phyloP scores from a whole-genome alignment of 2,329 filamentous ascomycete species.

The Neocucurbitaria cava region DNA sequence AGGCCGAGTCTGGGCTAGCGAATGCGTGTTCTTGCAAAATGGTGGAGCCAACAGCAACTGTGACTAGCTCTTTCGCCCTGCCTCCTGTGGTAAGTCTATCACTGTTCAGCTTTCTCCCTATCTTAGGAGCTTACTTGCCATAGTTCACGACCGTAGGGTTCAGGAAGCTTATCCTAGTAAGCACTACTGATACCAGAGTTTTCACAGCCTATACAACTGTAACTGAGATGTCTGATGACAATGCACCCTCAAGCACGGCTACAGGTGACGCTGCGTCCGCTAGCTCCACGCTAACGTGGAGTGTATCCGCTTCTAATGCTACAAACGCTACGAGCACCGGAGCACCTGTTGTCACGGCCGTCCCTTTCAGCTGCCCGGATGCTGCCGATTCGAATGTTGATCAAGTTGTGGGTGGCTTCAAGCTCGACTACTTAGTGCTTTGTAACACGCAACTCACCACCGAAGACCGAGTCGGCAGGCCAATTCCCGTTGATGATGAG shows the following conservation, averaged over 20 bases:
- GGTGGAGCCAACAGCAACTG: conserved; percentile 37
- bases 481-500: conserved; percentile 23
- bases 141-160: conserved; percentile 25
- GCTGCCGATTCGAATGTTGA: conserved; percentile 23
- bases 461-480: conserved; percentile 22
- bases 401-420: conserved; percentile 31
- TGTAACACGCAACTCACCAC: conserved; percentile 34
- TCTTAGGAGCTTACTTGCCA: conserved; percentile 2
- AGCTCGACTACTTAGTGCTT: conserved; percentile 36
- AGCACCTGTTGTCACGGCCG: conserved; percentile 23
- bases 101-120: neutral
- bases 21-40: conserved; percentile 42
- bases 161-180: conserved; percentile 14
- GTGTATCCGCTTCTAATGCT: neutral
- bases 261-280: neutral
- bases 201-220: conserved; percentile 16
- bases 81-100: conserved; percentile 31
- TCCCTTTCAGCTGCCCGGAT: conserved; percentile 37
- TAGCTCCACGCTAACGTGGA: neutral
- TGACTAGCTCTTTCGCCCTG: conserved; percentile 33
- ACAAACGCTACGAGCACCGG: neutral
- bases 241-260: neutral
- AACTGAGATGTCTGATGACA: neutral
- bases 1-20: conserved; percentile 29
- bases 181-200: conserved; percentile 14